phyloP scores from a whole-genome alignment of 257 asterid species.

The Scutellaria barbata region DNA sequence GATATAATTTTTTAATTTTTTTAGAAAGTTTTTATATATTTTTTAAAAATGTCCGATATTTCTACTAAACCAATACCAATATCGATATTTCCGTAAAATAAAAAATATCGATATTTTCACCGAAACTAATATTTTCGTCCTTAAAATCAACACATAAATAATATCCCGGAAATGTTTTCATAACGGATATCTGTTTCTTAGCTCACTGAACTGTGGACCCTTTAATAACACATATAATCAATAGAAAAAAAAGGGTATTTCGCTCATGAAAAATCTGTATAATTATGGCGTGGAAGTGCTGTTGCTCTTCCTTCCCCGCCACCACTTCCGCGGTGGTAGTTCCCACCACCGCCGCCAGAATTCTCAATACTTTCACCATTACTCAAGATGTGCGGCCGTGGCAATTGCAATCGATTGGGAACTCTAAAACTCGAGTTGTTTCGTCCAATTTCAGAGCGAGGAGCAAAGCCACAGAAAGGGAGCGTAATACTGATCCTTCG shows the following conservation, averaged over 20 bases:
- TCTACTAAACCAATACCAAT: too few species aligned
- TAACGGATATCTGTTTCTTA: constrained; percentile 25
- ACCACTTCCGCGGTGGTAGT: constrained; percentile 33
- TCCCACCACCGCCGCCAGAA: constrained; percentile 40
- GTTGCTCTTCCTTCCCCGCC: constrained; percentile 40
- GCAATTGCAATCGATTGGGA: constrained; percentile 31
- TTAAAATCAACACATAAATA: too few species aligned
- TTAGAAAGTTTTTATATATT: too few species aligned
- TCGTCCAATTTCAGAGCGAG: constrained; percentile 40
- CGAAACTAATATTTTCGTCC: too few species aligned
- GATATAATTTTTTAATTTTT: too few species aligned
- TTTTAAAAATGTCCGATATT: too few species aligned
- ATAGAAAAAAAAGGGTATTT: not conserved
- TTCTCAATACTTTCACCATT: constrained; percentile 22
- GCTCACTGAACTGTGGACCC: constrained; percentile 31
- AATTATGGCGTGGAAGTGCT: constrained; percentile 55
- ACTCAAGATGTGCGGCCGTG: constrained; percentile 19
- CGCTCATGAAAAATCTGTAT: not conserved
- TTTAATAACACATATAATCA: constrained; percentile 35
- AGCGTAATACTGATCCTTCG: constrained; percentile 38
- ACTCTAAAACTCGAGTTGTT: not conserved
- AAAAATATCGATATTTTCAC: too few species aligned
- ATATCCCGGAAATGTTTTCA: not conserved
- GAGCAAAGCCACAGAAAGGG: constrained; percentile 57
- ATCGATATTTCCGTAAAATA: too few species aligned